phyloP scores from a whole-genome alignment of 371 early-diverging fungal species.

The Mortierella polycephala region DNA sequence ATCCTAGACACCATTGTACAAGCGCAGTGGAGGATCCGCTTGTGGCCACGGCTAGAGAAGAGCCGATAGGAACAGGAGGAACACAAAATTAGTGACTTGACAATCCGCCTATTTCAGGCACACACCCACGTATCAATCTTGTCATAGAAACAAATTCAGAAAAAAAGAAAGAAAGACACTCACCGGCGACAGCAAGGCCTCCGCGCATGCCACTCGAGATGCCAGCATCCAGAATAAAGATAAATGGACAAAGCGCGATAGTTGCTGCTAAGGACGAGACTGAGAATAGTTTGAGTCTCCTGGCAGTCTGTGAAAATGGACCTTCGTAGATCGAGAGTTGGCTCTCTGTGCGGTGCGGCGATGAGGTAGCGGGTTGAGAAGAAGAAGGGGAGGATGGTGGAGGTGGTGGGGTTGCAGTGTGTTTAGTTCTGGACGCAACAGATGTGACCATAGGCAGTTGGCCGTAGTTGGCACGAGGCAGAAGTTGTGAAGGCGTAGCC shows the following conservation, averaged over 20 bases:
- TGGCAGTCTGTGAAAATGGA: slow-evolving; percentile 69
- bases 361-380: slow-evolving; percentile 10
- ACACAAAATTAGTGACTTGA: too few relatives aligned
- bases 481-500: background rate
- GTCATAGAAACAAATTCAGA: too few relatives aligned
- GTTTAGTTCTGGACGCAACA: slow-evolving; percentile 13
- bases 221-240: slow-evolving; percentile 69
- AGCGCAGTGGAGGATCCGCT: slow-evolving; percentile 68
- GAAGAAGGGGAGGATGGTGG: slow-evolving; percentile 11
- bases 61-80: background rate
- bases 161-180: too few relatives aligned
- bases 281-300: slow-evolving; percentile 69
- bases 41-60: slow-evolving; percentile 61
- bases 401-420: slow-evolving; percentile 21
- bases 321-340: slow-evolving; percentile 62
- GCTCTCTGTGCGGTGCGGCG: slow-evolving; percentile 39
- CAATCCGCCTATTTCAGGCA: too few relatives aligned
- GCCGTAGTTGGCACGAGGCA: slow-evolving; percentile 36
- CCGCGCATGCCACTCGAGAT: slow-evolving; percentile 67
- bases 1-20: slow-evolving; percentile 73
- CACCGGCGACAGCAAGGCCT: slow-evolving; percentile 69
- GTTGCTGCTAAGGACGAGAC: slow-evolving; percentile 69
- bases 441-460: slow-evolving; percentile 42
- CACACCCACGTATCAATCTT: too few relatives aligned
- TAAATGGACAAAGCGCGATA: slow-evolving; percentile 67